Evolutionary conservation across 148 eudicot species (phyloP).

Genomic region (Nyssa sinensis): DNA sequence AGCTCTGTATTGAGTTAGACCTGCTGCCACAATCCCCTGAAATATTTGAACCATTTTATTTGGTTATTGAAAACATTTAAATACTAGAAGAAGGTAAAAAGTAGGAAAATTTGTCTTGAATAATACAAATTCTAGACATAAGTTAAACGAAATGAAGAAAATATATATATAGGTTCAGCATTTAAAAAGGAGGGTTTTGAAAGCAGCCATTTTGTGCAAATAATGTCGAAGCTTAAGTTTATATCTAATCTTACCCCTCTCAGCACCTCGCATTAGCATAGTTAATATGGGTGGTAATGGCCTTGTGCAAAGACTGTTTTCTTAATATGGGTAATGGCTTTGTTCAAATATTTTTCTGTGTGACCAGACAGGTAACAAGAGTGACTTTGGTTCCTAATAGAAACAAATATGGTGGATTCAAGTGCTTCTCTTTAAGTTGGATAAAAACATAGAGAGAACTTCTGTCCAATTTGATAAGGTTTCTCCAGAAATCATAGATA

Average conservation of each 20-base stretch:
- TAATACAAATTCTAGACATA: no score
- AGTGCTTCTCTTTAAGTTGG: neutral
- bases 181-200: no score
- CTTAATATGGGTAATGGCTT: no score
- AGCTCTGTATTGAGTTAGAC: slow-evolving; percentile 83
- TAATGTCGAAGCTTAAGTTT: no score
- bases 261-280: no score
- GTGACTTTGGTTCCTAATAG: neutral
- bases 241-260: no score
- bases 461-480: neutral
- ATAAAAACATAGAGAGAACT: neutral
- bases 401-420: neutral
- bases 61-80: neutral
- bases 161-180: neutral
- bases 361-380: neutral
- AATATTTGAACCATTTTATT: slow-evolving; percentile 13
- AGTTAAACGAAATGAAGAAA: neutral
- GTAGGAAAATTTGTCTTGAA: neutral
- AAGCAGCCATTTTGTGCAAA: no score
- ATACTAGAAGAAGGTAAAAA: neutral
- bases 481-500: neutral
- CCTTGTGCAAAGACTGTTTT: no score
- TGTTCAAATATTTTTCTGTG: no score
- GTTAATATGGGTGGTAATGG: no score
- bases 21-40: slow-evolving; percentile 86